Evolutionary conservation across 2,329 filamentous ascomycete species (phyloP).

Genomic region (Penicillium thymicola): DNA sequence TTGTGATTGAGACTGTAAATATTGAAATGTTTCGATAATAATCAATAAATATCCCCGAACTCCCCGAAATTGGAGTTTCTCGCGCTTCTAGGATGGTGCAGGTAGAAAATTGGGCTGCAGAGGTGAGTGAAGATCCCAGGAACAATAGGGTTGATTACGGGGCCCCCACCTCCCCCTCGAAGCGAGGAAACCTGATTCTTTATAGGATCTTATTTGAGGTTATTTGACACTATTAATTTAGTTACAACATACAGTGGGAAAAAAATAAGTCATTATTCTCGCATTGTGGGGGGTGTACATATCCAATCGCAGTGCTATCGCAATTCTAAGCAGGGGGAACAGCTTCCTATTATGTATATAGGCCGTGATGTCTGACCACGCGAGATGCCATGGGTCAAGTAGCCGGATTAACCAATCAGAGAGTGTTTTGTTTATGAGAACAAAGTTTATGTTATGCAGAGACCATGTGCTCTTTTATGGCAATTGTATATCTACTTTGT

Average conservation of each 20-base stretch:
- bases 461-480: neutral
- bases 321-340: neutral
- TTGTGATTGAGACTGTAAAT: neutral
- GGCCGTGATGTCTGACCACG: neutral
- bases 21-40: neutral
- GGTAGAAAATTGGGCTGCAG: neutral
- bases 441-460: neutral
- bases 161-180: neutral
- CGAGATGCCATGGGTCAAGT: neutral
- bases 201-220: neutral
- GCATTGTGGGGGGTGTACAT: neutral
- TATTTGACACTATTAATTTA: conserved; percentile 1
- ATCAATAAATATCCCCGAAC: neutral
- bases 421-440: neutral
- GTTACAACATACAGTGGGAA: no score
- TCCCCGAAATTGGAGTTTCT: neutral
- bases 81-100: neutral
- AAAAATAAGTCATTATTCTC: neutral
- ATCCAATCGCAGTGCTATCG: neutral
- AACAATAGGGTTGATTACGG: neutral
- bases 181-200: neutral
- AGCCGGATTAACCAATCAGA: neutral
- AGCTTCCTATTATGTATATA: neutral
- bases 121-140: neutral
- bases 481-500: neutral